Evolutionary conservation across 306 rosid species (phyloP).

Genomic region (Prunus armeniaca): DNA sequence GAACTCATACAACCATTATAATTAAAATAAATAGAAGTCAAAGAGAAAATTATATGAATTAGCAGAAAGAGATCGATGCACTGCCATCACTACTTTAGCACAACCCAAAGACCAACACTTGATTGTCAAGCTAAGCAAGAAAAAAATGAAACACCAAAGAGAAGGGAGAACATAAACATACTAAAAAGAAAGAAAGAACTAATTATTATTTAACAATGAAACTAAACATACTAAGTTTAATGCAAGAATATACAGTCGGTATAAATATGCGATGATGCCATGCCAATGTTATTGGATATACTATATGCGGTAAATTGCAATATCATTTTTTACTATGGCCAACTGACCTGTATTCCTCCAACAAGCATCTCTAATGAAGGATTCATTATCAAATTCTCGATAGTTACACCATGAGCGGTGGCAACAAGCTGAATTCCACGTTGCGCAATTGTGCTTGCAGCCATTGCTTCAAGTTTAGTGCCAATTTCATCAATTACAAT

Average conservation of each 20-base stretch:
- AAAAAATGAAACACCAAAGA: background rate
- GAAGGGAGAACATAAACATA: constrained; percentile 6
- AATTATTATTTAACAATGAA: too few relatives aligned
- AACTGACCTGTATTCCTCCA: constrained; percentile 91
- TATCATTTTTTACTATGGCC: constrained; percentile 8
- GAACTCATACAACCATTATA: background rate
- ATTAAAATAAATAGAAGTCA: background rate
- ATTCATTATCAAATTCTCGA: constrained; percentile 86
- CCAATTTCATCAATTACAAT: constrained; percentile 96
- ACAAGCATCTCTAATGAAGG: constrained; percentile 96
- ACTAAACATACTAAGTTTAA: too few relatives aligned
- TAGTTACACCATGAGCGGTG: constrained; percentile 97
- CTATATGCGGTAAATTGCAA: background rate
- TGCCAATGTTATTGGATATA: background rate
- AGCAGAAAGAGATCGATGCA: background rate
- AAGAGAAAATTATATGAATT: background rate
- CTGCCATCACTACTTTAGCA: constrained; percentile 8
- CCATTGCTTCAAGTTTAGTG: constrained; percentile 98
- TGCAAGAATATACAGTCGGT: background rate
- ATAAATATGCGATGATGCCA: background rate
- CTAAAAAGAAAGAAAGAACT: background rate
- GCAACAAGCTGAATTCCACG: constrained; percentile 98
- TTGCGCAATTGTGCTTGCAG: constrained; percentile 95
- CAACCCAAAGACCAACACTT: background rate
- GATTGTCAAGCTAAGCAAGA: background rate